Evolutionary conservation across 1,284 basidiomycete genomes (phyloP).

Genomic region (Marasmius oreades): DNA sequence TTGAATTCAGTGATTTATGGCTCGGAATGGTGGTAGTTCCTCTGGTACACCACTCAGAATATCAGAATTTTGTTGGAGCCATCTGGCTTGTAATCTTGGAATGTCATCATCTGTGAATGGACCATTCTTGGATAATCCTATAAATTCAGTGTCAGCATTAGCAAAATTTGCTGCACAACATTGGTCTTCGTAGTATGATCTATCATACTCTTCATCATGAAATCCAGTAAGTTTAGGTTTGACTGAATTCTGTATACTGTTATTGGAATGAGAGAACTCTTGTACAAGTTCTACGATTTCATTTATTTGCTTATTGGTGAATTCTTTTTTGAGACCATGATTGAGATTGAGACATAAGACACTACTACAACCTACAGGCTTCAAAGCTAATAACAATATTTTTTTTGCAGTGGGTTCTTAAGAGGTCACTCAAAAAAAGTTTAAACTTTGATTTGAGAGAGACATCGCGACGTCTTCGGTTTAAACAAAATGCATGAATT

Average conservation of each 20-base stretch:
- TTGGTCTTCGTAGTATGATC: not conserved
- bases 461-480: too few species aligned
- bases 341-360: too few species aligned
- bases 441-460: too few species aligned
- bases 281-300: constrained; percentile 3
- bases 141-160: not conserved
- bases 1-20: constrained; percentile 30
- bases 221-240: not conserved
- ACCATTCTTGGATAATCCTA: not conserved
- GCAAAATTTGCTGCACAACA: not conserved
- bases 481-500: too few species aligned
- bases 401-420: too few species aligned
- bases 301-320: not conserved
- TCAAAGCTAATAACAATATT: too few species aligned
- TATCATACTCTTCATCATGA: not conserved
- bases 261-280: not conserved
- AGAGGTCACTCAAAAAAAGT: too few species aligned
- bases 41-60: constrained; percentile 20
- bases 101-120: constrained; percentile 13
- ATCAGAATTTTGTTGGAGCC: constrained; percentile 18
- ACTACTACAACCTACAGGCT: too few species aligned
- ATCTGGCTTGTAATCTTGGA: constrained; percentile 17
- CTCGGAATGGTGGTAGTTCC: constrained; percentile 22
- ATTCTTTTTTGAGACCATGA: too few species aligned
- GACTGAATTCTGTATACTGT: not conserved